A percentile compares a stretch with the other conserved stretches of the same genome.
These are phyloP conservation scores for Venturia pyrina DNA, from an alignment of 2,329 filamentous ascomycete species.

Conservation along the genomic window DNA sequence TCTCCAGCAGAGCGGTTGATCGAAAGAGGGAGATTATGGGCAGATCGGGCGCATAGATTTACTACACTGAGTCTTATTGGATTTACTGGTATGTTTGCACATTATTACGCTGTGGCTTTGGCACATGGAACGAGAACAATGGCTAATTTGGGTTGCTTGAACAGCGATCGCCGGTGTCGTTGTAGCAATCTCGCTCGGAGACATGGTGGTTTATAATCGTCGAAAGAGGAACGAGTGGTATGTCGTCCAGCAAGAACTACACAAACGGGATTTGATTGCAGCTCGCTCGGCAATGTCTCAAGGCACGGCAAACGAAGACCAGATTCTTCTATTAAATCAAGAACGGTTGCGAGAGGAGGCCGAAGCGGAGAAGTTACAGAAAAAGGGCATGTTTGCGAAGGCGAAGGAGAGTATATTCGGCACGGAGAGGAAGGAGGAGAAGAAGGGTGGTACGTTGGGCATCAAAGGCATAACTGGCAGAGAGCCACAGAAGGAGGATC, in stretches of 20 bases:
- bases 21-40: slow-evolving; percentile 43
- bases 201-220: slow-evolving; percentile 59
- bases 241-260: slow-evolving; percentile 39
- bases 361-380: slow-evolving; percentile 30
- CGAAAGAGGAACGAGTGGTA: slow-evolving; percentile 53
- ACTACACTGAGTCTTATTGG: slow-evolving; percentile 52
- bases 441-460: slow-evolving; percentile 26
- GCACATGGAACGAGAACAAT: neutral
- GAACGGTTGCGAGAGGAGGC: slow-evolving; percentile 55
- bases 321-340: slow-evolving; percentile 41
- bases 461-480: slow-evolving; percentile 13
- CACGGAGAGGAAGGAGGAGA: slow-evolving; percentile 25
- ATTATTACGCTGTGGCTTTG: neutral
- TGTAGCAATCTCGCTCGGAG: slow-evolving; percentile 53
- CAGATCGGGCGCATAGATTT: slow-evolving; percentile 51
- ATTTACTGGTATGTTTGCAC: slow-evolving; percentile 42
- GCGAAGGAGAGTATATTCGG: slow-evolving; percentile 24
- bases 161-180: slow-evolving; percentile 49
- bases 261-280: slow-evolving; percentile 30
- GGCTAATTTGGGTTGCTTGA: neutral
- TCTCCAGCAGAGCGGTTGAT: slow-evolving; percentile 43
- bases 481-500: slow-evolving; percentile 13
- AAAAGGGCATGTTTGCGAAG: slow-evolving; percentile 26
- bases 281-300: slow-evolving; percentile 33
- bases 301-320: slow-evolving; percentile 39